A percentile compares a stretch with the other conserved stretches of the same genome.
Evolutionary conservation across 2,329 filamentous ascomycete genomes (phyloP).

Genomic region (Cytospora schulzeri): DNA sequence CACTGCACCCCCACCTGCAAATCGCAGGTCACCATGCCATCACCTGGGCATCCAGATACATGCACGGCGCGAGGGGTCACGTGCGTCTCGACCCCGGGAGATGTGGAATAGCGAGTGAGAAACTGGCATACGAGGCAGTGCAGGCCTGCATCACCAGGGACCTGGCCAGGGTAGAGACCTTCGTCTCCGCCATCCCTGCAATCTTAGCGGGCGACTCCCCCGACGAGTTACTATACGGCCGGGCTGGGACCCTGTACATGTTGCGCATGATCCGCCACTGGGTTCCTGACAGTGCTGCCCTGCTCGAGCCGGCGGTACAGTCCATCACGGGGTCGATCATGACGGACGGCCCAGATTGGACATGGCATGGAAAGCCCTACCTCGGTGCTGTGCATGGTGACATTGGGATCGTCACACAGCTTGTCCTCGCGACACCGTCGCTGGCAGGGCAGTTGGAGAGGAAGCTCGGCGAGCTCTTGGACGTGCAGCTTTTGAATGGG

Average conservation of each 20-base stretch:
- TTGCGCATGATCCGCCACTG: conserved; percentile 63
- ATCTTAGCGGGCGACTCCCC: conserved; percentile 44
- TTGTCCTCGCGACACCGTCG: conserved; percentile 59
- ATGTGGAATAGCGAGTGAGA: conserved; percentile 55
- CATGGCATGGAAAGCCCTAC: conserved; percentile 64
- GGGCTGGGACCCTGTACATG: conserved; percentile 69
- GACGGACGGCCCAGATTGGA: conserved; percentile 55
- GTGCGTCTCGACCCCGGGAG: conserved; percentile 43
- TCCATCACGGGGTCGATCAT: conserved; percentile 64
- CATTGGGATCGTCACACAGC: conserved; percentile 71
- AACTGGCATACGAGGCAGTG: conserved; percentile 49
- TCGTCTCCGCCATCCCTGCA: conserved; percentile 44
- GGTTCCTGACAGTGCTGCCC: conserved; percentile 51
- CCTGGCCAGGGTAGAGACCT: conserved; percentile 39
- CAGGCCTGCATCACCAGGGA: conserved; percentile 46
- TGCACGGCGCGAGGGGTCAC: conserved; percentile 42
- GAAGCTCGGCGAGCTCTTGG: conserved; percentile 57
- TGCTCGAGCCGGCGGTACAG: conserved; percentile 56
- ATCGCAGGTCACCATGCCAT: conserved; percentile 45
- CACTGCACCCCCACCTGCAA: conserved; percentile 44
- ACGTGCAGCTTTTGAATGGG: conserved; percentile 52
- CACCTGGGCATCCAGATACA: conserved; percentile 52
- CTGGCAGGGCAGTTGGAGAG: conserved; percentile 56
- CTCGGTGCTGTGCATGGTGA: conserved; percentile 69
- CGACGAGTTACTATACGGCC: conserved; percentile 68